Evolutionary conservation across 2,329 filamentous ascomycete genomes (phyloP).

Genomic region (Fusarium redolens): DNA sequence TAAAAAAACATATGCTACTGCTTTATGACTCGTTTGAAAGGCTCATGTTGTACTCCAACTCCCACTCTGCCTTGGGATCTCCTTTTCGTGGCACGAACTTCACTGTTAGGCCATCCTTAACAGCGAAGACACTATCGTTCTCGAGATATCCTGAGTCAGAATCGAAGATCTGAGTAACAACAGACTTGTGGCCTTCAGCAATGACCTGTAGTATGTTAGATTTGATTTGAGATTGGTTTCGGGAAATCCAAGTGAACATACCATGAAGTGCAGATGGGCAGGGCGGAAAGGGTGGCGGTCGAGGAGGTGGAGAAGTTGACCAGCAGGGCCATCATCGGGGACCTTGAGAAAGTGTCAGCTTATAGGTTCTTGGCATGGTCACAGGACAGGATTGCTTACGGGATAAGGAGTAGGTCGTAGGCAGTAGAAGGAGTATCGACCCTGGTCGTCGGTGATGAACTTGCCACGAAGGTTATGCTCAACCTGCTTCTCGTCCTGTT

Average conservation of each 20-base stretch:
- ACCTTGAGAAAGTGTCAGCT: constrained; percentile 35
- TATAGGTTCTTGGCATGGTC: not conserved
- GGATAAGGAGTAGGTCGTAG: constrained; percentile 69
- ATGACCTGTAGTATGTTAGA: constrained; percentile 49
- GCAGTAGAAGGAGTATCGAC: constrained; percentile 72
- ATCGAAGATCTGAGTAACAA: constrained; percentile 76
- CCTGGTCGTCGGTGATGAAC: constrained; percentile 74
- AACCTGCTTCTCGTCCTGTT: constrained; percentile 76
- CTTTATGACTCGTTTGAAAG: constrained; percentile 5
- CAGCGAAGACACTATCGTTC: constrained; percentile 39
- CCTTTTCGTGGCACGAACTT: constrained; percentile 36
- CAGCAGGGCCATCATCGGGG: constrained; percentile 64
- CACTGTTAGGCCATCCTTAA: constrained; percentile 40
- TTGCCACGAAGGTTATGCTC: constrained; percentile 81
- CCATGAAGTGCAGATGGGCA: constrained; percentile 70
- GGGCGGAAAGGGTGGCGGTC: constrained; percentile 68
- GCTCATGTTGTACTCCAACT: constrained; percentile 35
- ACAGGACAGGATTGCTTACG: constrained; percentile 40
- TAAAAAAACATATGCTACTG: not conserved
- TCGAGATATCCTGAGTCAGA: constrained; percentile 36
- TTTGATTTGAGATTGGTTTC: too few relatives aligned
- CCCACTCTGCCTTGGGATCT: constrained; percentile 33
- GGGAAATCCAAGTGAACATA: constrained; percentile 28
- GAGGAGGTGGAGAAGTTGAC: constrained; percentile 62
- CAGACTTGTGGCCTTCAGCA: constrained; percentile 69